Conservation (phyloP, 345 rosid genomes). For the Eucalyptus marginata region DNA sequence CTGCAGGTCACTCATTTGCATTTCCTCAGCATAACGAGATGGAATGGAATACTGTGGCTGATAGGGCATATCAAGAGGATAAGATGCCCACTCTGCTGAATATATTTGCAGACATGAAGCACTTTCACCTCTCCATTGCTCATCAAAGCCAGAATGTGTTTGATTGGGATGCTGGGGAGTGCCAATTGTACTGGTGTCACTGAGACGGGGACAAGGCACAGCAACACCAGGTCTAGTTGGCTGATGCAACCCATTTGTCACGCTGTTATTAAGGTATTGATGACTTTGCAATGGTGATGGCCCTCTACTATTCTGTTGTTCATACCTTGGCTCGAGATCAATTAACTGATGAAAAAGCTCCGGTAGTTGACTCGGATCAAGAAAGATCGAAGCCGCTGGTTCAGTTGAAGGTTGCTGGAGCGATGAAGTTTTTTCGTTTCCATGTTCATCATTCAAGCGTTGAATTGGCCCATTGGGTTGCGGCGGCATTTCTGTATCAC, state of each 20-base stretch:
- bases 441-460: neutral
- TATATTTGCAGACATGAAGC: neutral
- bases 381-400: accelerated
- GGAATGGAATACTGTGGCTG: neutral
- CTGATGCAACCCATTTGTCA: neutral
- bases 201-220: neutral
- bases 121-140: neutral
- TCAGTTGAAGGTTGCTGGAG: neutral
- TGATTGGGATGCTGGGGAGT: neutral
- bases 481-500: no score
- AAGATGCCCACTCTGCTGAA: neutral
- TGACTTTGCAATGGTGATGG: neutral
- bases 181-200: neutral
- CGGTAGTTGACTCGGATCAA: neutral
- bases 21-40: neutral
- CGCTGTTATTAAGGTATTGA: neutral
- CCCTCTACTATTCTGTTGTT: neutral
- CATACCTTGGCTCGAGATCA: neutral
- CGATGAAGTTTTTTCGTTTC: neutral
- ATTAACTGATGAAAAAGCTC: neutral
- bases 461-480: neutral
- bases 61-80: neutral
- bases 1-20: neutral
- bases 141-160: neutral
- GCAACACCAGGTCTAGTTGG: neutral